Evolutionary conservation across 495 filamentous ascomycete species (phyloP), one percentile per base, ranked within the genome.

Genomic region (Parathielavia hyrcaniae): DNA sequence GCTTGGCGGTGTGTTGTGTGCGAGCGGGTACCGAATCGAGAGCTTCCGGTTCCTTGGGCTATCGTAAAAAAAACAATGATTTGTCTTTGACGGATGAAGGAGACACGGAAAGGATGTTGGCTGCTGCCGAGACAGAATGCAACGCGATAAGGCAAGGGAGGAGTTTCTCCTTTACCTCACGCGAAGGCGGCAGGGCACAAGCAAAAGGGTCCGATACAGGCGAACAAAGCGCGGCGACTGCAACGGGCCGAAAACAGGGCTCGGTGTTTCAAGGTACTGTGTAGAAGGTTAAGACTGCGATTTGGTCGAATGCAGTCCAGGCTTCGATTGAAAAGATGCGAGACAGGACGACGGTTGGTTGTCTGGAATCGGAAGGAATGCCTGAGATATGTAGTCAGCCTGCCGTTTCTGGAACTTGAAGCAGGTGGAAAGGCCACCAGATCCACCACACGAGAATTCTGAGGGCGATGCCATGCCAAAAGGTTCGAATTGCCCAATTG

Each of bases 111-210:
- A n/a, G 2, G 17, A 20, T 10, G 34, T 11, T 44, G 32, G 32
- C 16, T 53, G 57, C 12, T 41, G 43, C 49, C n/a, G 17, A 23
- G 43, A 23, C 17, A 4, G 23, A 36, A 20, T 53, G 41, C 22
- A 26, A 53, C 50, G 23, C 10, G 57, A 59, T 59, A 43, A 54
- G 46, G 47, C 13, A 43, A n/a, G n/a, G 39, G 11, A 46, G 22
- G 12, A 17, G 23, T 36, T 57, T 20, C 49, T 22, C 43, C 46
- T 17, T 57, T 59, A 45, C 48, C 48, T 53, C 35, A 35, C 22
- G 10, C 12, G 41, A 39, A 51, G 30, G 39, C 39, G 40, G 47
- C n/a, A n/a, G n/a, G n/a, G n/a, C 13, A 23, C 6, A 12, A 32
- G 19, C 38, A 2, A 44, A 26, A 17, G 23, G 19, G 32, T 20